These are phyloP conservation scores for Fusarium oligoseptatum DNA, from an alignment of 2,329 filamentous ascomycete species.

Conservation along the genomic window DNA sequence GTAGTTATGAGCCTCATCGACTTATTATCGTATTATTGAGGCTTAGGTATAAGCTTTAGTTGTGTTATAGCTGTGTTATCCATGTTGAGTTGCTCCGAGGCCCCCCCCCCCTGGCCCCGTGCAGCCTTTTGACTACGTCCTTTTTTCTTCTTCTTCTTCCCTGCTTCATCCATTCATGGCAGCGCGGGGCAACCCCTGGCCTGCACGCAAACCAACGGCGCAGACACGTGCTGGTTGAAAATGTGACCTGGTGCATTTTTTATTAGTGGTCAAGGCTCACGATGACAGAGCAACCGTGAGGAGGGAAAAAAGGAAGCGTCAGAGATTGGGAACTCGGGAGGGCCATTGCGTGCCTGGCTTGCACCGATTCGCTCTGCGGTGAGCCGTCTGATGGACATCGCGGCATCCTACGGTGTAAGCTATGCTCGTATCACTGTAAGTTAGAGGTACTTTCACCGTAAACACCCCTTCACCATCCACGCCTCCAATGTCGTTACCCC, in stretches of 20 bases:
- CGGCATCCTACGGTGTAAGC: neutral
- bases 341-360: constrained; percentile 10
- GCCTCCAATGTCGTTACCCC: constrained; percentile 16
- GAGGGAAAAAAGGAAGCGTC: constrained; percentile 6
- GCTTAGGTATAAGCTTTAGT: no score
- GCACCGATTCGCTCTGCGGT: constrained; percentile 9
- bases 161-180: constrained; percentile 10
- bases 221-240: constrained; percentile 43
- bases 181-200: constrained; percentile 26
- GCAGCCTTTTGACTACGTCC: no score
- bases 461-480: constrained; percentile 5
- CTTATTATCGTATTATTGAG: no score
- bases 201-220: constrained; percentile 44
- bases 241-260: constrained; percentile 45
- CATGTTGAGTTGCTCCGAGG: no score
- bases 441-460: neutral
- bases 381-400: neutral
- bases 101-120: no score
- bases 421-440: neutral
- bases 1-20: no score
- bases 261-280: constrained; percentile 18
- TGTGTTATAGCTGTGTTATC: no score
- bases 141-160: no score
- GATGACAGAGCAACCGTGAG: constrained; percentile 2
- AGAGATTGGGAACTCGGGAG: constrained; percentile 1